Conservation (phyloP, 345 rosid genomes). For the Syzygium jambos region DNA sequence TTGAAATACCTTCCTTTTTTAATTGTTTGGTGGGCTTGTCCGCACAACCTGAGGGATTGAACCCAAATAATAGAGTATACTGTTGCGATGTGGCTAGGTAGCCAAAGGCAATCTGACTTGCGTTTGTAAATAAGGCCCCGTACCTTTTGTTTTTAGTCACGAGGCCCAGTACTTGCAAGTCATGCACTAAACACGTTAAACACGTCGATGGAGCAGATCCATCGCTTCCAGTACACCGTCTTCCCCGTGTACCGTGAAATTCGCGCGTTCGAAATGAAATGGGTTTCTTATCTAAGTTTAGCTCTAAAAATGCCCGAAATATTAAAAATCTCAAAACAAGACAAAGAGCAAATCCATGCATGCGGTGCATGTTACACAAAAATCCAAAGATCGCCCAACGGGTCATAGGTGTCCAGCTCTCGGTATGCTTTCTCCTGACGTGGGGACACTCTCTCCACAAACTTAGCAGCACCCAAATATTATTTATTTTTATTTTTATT, state of each 20-base stretch:
- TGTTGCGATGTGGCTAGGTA: too few species aligned
- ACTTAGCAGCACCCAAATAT: not conserved
- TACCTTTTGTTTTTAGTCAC: not conserved
- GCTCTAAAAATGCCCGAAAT: not conserved
- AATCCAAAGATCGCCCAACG: not conserved
- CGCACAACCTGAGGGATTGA: not conserved
- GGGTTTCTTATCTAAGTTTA: not conserved
- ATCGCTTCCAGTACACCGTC: not conserved
- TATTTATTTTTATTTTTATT: too few species aligned
- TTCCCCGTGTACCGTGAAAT: accelerated
- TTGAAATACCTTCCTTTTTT: not conserved
- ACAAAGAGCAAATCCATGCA: not conserved
- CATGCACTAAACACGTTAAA: not conserved
- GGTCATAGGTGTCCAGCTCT: not conserved
- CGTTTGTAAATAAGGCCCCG: not conserved
- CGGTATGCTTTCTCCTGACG: not conserved
- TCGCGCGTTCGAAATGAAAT: not conserved
- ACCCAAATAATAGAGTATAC: not conserved
- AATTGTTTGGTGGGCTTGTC: not conserved
- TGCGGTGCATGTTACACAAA: not conserved
- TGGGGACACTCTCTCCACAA: not conserved
- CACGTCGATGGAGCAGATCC: not conserved
- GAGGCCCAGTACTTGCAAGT: not conserved
- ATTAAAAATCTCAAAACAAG: not conserved
- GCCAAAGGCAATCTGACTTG: not conserved